Evolutionary conservation across 2,329 filamentous ascomycete genomes (phyloP).

Genomic region (Beauveria bassiana): DNA sequence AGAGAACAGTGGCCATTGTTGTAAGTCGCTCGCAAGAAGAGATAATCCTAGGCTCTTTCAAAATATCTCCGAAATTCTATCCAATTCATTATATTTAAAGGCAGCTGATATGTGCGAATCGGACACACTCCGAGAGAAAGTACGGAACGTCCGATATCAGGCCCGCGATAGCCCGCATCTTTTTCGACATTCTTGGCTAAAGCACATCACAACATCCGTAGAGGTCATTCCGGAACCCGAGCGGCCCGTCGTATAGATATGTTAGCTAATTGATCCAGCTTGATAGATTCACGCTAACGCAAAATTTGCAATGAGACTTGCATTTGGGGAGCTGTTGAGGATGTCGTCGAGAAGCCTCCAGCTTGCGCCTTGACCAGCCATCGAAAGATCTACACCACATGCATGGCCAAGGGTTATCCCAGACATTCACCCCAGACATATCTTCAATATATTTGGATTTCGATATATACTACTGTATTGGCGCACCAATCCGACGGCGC

Average conservation of each 20-base stretch:
- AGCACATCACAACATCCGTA: constrained; percentile 1
- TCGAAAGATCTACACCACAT: not conserved
- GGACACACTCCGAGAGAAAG: not conserved
- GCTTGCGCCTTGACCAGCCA: not conserved
- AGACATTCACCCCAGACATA: too few species aligned
- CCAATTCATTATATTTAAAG: not conserved
- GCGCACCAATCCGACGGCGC: not conserved
- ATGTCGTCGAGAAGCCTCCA: not conserved
- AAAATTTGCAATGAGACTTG: not conserved
- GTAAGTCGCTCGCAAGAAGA: not conserved
- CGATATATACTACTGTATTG: not conserved
- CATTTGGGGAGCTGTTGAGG: not conserved
- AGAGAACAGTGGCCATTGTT: constrained; percentile 14
- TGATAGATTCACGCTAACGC: not conserved
- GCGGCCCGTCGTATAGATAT: too few species aligned
- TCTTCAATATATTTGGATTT: not conserved
- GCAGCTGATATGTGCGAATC: not conserved
- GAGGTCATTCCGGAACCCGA: not conserved
- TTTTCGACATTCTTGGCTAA: constrained; percentile 4
- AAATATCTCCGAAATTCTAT: not conserved
- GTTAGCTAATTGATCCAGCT: not conserved
- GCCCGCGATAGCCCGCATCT: not conserved
- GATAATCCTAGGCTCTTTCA: not conserved
- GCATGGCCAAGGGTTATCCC: not conserved
- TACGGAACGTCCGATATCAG: not conserved